Evolutionary conservation across 176 grass and related monocot species (phyloP), one percentile per base, ranked within the genome.

Genomic region (Chrysopogon serrulatus): DNA sequence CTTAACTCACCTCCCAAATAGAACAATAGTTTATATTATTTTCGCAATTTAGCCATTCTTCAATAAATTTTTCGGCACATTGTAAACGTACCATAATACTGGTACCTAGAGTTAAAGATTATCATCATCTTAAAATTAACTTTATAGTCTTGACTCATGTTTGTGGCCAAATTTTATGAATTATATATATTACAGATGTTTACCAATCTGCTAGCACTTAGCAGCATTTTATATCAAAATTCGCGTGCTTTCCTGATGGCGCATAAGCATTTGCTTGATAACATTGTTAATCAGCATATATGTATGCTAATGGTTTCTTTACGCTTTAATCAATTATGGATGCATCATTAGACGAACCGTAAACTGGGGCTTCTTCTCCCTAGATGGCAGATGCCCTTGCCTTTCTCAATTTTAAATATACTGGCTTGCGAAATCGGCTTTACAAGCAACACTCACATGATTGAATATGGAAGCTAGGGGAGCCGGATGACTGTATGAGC

Each of bases 401-500:
- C 65, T 87, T 90, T 61, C 32, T 51, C 32, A 90, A 80, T 74
- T 74, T 87, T 69, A 74, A 73, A 79, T 83, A 70, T 36, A 69
- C 73, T 66, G 86, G 73, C 70, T 83, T 83, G 84, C 67, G 19
- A 82, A 66, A 66, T 60, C 30, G 40, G 68, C 79, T 87, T 90
- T 84, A 42, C 84, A 75, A 90, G 75, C 85, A 87, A 79, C 35
- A 49, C 68, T 69, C 80, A 71, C 30, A 86, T 86, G 83, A 73
- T 90, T 83, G 80, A 87, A 75, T 87, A 79, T 90, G 62, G 40
- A 80, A 36, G 75, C 80, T 79, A 84, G 9, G 40, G 83, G 74
- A 68, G 68, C 72, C 75, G 84, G 89, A 35, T 90, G 84, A 90
- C 84, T 90, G 89, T 87, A 90, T 62, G 74, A 87, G 89, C 89